Evolutionary conservation across 2,329 filamentous ascomycete genomes (phyloP).

Genomic region (Fusarium lyarnte): DNA sequence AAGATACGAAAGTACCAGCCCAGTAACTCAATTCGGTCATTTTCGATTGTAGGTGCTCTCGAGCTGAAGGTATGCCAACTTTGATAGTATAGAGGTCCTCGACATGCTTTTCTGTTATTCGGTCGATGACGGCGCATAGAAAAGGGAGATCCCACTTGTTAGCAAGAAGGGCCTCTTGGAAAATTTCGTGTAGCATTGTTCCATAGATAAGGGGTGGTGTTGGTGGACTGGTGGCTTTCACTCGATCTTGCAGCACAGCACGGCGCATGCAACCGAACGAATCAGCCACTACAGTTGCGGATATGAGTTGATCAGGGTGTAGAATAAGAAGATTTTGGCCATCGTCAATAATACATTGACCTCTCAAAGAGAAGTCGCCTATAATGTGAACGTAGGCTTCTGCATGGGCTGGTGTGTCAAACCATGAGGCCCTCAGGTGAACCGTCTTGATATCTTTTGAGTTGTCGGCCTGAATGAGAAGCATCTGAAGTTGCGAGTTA

Average conservation of each 20-base stretch:
- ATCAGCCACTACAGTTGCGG: slow-evolving; percentile 94
- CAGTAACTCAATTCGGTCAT: slow-evolving; percentile 83
- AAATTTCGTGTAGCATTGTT: slow-evolving; percentile 92
- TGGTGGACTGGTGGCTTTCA: slow-evolving; percentile 87
- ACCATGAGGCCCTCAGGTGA: slow-evolving; percentile 86
- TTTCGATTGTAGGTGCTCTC: slow-evolving; percentile 83
- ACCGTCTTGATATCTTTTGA: slow-evolving; percentile 73
- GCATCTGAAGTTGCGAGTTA: slow-evolving; percentile 62
- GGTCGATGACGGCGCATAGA: slow-evolving; percentile 72
- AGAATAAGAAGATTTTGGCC: slow-evolving; percentile 85
- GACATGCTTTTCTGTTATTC: slow-evolving; percentile 77
- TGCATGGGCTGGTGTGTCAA: slow-evolving; percentile 77
- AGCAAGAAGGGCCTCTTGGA: slow-evolving; percentile 85
- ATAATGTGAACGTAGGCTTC: slow-evolving; percentile 88
- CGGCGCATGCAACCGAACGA: slow-evolving; percentile 92
- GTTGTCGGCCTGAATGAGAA: slow-evolving; percentile 83
- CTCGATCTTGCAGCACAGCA: slow-evolving; percentile 91
- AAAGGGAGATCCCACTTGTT: slow-evolving; percentile 83
- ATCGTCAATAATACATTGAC: slow-evolving; percentile 85
- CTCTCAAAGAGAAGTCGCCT: slow-evolving; percentile 74
- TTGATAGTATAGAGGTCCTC: slow-evolving; percentile 92
- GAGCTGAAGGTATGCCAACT: slow-evolving; percentile 75
- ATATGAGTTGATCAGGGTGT: slow-evolving; percentile 94
- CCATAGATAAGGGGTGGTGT: slow-evolving; percentile 89
- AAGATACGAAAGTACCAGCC: slow-evolving; percentile 82